phyloP scores from a whole-genome alignment of 352 stramenopile species.

The Hyaloperonospora brassicae region DNA sequence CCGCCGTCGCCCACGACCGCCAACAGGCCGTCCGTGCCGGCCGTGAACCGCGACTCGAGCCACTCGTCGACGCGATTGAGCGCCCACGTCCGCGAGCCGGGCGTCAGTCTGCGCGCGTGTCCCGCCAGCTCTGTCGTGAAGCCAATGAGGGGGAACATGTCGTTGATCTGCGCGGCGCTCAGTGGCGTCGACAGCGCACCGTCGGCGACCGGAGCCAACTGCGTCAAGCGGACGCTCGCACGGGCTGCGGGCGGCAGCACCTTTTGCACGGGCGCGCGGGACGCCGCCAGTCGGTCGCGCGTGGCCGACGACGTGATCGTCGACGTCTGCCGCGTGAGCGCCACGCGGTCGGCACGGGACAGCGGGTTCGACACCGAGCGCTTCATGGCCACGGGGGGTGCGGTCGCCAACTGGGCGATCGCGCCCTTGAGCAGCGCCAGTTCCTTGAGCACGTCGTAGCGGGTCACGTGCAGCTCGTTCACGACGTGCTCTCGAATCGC shows the following conservation, averaged over 20 bases:
- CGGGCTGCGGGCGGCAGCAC: constrained; percentile 12
- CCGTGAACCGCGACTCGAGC: constrained; percentile 64
- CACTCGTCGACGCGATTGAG: constrained; percentile 66
- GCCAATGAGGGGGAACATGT: constrained; percentile 80
- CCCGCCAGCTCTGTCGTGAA: constrained; percentile 39
- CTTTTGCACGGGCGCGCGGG: constrained; percentile 23
- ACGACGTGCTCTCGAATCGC: constrained; percentile 70
- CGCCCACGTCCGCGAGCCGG: constrained; percentile 54
- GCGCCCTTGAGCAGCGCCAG: constrained; percentile 69
- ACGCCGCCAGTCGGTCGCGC: constrained; percentile 40
- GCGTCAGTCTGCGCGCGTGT: constrained; percentile 34
- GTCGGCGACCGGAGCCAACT: constrained; percentile 60
- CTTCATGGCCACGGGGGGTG: constrained; percentile 17
- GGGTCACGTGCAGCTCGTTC: constrained; percentile 75
- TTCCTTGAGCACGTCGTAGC: constrained; percentile 83
- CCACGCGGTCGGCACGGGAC: constrained; percentile 35
- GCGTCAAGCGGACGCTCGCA: constrained; percentile 39
- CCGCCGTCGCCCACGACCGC: constrained; percentile 64
- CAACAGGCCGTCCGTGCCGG: constrained; percentile 46
- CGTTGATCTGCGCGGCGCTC: constrained; percentile 60
- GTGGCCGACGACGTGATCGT: constrained; percentile 45
- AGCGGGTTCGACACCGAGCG: constrained; percentile 25
- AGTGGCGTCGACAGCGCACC: constrained; percentile 58
- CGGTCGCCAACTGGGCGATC: constrained; percentile 43
- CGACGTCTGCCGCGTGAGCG: constrained; percentile 38